These are phyloP conservation scores for Mycosarcoma maydis DNA, from an alignment of 1,284 basidiomycete species.

Conservation along the genomic window DNA sequence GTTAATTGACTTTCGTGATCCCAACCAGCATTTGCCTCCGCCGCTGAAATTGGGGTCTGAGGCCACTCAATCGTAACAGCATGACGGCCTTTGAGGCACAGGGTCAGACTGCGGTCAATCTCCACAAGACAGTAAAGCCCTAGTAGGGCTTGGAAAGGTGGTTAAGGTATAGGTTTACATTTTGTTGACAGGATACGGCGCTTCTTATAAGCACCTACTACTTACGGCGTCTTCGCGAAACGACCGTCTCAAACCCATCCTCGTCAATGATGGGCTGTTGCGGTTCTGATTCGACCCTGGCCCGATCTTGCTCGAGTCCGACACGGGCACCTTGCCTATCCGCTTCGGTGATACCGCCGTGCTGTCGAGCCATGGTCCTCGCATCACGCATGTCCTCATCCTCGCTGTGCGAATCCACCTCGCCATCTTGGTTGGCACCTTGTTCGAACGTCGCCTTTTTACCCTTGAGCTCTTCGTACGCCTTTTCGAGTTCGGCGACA, in stretches of 20 bases:
- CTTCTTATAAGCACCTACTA: neutral
- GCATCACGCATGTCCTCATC: slow-evolving; percentile 46
- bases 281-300: slow-evolving; percentile 10
- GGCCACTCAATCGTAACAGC: too few relatives aligned
- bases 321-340: slow-evolving; percentile 30
- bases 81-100: too few relatives aligned
- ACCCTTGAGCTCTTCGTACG: slow-evolving; percentile 42
- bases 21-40: too few relatives aligned
- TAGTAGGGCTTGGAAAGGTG: too few relatives aligned
- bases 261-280: slow-evolving; percentile 55
- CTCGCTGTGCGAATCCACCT: slow-evolving; percentile 31
- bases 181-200: too few relatives aligned
- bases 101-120: too few relatives aligned
- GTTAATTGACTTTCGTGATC: too few relatives aligned
- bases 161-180: neutral
- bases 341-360: slow-evolving; percentile 38
- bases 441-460: slow-evolving; percentile 34
- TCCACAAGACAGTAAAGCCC: too few relatives aligned
- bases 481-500: slow-evolving; percentile 50
- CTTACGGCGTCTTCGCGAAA: slow-evolving; percentile 48
- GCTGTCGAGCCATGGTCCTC: slow-evolving; percentile 27
- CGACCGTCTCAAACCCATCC: slow-evolving; percentile 63
- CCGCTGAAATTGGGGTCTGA: too few relatives aligned
- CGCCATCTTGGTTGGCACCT: slow-evolving; percentile 24
- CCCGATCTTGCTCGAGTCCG: slow-evolving; percentile 30